Evolutionary conservation across 2,329 filamentous ascomycete genomes (phyloP).

Genomic region (Kalmusia sp.): DNA sequence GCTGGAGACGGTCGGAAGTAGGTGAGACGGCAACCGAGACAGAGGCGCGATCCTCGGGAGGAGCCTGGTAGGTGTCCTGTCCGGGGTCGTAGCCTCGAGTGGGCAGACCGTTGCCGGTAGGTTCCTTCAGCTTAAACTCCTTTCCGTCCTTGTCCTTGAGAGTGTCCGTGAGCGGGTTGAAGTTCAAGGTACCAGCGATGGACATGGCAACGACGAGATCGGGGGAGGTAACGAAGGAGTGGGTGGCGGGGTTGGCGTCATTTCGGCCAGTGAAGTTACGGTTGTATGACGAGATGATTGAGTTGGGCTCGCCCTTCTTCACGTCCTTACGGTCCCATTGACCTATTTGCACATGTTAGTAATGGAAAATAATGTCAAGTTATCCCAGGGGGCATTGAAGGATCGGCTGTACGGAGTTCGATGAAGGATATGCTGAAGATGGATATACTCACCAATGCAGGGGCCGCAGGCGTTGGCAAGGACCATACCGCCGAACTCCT

Average conservation of each 20-base stretch:
- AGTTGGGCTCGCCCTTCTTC: conserved; percentile 94
- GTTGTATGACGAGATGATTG: conserved; percentile 99
- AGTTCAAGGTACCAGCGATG: conserved; percentile 83
- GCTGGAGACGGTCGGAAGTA: conserved; percentile 89
- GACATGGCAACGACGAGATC: conserved; percentile 88
- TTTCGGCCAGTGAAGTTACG: conserved; percentile 99
- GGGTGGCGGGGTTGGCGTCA: conserved; percentile 92
- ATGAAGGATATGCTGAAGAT: conserved; percentile 3
- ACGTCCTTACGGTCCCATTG: conserved; percentile 96
- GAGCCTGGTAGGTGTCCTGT: conserved; percentile 93
- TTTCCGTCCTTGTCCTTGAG: conserved; percentile 96
- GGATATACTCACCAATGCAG: conserved; percentile 60
- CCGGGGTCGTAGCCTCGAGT: conserved; percentile 85
- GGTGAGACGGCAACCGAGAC: conserved; percentile 86
- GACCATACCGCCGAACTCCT: conserved; percentile 94
- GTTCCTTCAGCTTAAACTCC: conserved; percentile 85
- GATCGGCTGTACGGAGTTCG: too few relatives aligned
- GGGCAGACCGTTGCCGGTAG: conserved; percentile 83
- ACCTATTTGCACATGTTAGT: conserved; percentile 25
- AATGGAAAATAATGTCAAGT: not conserved
- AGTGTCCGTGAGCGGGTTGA: conserved; percentile 93
- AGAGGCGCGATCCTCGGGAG: conserved; percentile 76
- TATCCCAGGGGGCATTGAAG: not conserved
- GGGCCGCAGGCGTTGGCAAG: conserved; percentile 88
- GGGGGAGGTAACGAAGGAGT: conserved; percentile 91